Evolutionary conservation across 768 basidiomycete genomes (phyloP).

Genomic region (Termitomyces sp.): DNA sequence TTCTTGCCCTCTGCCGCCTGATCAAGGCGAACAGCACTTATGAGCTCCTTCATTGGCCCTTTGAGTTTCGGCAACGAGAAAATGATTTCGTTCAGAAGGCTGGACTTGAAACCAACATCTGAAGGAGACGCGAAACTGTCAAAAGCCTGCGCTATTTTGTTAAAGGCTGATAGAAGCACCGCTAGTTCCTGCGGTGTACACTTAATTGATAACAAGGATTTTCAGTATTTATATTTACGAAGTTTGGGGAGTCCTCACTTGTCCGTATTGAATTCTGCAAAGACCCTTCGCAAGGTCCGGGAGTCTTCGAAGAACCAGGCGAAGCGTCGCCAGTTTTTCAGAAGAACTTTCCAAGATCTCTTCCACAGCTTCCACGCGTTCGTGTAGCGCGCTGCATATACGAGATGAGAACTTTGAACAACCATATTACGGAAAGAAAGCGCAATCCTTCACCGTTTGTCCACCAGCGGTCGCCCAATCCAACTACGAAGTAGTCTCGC

Average conservation of each 20-base stretch:
- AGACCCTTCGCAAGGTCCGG: slow-evolving; percentile 88
- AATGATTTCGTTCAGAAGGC: slow-evolving; percentile 68
- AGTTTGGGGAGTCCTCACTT: slow-evolving; percentile 40
- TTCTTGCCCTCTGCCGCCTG: slow-evolving; percentile 65
- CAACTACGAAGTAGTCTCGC: slow-evolving; percentile 78
- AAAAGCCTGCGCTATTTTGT: slow-evolving; percentile 65
- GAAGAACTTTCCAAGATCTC: slow-evolving; percentile 69
- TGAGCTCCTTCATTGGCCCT: slow-evolving; percentile 46
- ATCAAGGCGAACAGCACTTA: slow-evolving; percentile 55
- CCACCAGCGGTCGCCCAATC: slow-evolving; percentile 82
- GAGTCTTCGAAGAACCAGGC: slow-evolving; percentile 64
- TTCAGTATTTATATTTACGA: not conserved
- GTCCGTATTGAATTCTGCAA: slow-evolving; percentile 86
- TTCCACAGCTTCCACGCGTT: slow-evolving; percentile 79
- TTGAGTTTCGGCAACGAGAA: slow-evolving; percentile 63
- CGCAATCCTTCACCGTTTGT: slow-evolving; percentile 47
- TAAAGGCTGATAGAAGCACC: slow-evolving; percentile 70
- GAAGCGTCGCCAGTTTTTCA: slow-evolving; percentile 61
- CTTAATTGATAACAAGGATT: slow-evolving; percentile 28
- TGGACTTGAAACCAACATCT: slow-evolving; percentile 58
- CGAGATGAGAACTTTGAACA: not conserved
- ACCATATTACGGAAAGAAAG: not conserved
- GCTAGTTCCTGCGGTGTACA: slow-evolving; percentile 84
- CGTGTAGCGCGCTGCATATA: slow-evolving; percentile 56
- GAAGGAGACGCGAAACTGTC: slow-evolving; percentile 36